Percentiles rank a stretch among this genome's conserved stretches.
These are phyloP conservation scores for Podospora pseudoanserina DNA, from an alignment of 495 filamentous ascomycete genomes.

Conservation along the genomic window DNA sequence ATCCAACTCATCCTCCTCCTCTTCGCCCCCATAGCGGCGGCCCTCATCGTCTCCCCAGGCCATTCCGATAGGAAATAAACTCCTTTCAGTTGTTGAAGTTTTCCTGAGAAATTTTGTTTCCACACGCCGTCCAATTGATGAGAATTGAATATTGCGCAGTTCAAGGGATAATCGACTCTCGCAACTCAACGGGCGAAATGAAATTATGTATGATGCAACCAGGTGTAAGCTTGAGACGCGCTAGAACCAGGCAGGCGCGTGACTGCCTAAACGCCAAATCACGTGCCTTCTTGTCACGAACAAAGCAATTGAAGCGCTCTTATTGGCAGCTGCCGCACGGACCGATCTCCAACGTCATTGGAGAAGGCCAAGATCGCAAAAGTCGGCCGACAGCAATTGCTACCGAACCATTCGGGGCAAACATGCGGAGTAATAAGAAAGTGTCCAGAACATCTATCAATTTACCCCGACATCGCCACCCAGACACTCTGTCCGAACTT, in stretches of 20 bases:
- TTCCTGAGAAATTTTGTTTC: neutral
- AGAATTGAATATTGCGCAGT: neutral
- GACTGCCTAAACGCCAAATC: constrained; percentile 12
- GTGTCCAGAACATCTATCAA: constrained; percentile 7
- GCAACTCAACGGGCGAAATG: too few relatives aligned
- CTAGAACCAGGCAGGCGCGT: neutral
- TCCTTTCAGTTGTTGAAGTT: neutral
- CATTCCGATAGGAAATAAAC: constrained; percentile 28
- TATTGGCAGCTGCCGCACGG: constrained; percentile 12
- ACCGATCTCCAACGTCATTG: constrained; percentile 12
- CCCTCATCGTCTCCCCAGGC: constrained; percentile 43
- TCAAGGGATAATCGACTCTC: neutral
- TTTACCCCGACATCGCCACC: constrained; percentile 6
- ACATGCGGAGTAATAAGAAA: neutral
- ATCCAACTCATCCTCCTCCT: constrained; percentile 71
- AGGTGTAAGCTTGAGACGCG: constrained; percentile 3
- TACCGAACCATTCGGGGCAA: constrained; percentile 8
- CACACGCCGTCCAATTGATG: neutral
- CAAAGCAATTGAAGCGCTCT: neutral
- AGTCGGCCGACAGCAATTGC: constrained; percentile 8
- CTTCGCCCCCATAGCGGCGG: constrained; percentile 46
- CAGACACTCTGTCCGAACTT: constrained; percentile 1
- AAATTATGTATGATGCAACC: neutral
- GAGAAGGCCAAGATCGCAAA: constrained; percentile 13
- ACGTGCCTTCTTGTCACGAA: constrained; percentile 11